These are phyloP conservation scores for Geotrichum ghanense DNA, from an alignment of 805 yeast genomes.

Conservation along the genomic window DNA sequence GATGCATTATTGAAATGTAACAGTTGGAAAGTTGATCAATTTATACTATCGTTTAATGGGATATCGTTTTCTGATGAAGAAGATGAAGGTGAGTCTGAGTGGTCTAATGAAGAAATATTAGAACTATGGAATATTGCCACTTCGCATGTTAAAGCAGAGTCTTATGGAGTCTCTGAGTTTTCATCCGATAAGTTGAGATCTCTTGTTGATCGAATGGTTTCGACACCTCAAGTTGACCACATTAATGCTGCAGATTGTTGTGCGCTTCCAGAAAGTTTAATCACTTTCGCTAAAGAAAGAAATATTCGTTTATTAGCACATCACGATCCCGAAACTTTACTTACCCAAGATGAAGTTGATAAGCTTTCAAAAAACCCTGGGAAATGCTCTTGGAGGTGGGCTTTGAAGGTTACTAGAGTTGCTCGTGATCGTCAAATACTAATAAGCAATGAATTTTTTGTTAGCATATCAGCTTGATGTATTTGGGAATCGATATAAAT, in stretches of 20 bases:
- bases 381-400: background rate
- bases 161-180: constrained; percentile 22
- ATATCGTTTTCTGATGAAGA: constrained; percentile 20
- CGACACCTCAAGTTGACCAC: constrained; percentile 18
- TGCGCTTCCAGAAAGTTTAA: constrained; percentile 24
- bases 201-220: constrained; percentile 11
- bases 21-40: constrained; percentile 2
- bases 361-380: no score
- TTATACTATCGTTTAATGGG: constrained; percentile 21
- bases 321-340: constrained; percentile 22
- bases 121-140: constrained; percentile 16
- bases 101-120: constrained; percentile 9
- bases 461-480: no score
- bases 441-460: background rate
- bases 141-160: constrained; percentile 6
- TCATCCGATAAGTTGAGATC: constrained; percentile 16
- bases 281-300: constrained; percentile 18
- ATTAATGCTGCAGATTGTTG: constrained; percentile 27
- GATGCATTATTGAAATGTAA: constrained; percentile 2
- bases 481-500: no score
- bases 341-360: constrained; percentile 5
- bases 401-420: background rate
- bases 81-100: constrained; percentile 7
- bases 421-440: background rate
- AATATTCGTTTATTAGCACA: constrained; percentile 23